Percentiles rank a stretch among this genome's conserved stretches.
Evolutionary conservation across 176 grass and related monocot species (phyloP).

Genomic region (Carex pumila): DNA sequence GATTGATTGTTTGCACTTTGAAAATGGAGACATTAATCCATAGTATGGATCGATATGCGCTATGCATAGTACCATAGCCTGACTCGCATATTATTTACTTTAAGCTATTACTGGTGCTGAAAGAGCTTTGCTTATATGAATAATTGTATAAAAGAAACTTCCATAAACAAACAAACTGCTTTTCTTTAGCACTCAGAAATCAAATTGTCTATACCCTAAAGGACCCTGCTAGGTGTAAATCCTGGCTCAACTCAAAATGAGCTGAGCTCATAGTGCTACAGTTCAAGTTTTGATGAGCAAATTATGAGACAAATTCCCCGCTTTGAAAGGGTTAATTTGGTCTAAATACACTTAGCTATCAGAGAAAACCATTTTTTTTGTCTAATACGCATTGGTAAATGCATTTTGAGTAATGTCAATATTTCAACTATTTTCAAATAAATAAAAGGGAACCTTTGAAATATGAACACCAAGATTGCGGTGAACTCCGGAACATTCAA

Average conservation of each 20-base stretch:
- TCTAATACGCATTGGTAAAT: neutral
- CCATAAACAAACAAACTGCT: neutral
- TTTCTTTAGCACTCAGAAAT: neutral
- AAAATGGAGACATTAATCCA: no score
- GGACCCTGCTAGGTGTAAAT: neutral
- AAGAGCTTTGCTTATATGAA: neutral
- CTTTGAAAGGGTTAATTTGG: neutral
- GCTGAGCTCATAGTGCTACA: neutral
- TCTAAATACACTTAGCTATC: neutral
- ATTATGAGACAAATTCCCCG: neutral
- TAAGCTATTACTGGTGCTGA: neutral
- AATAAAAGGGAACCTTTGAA: constrained; percentile 58
- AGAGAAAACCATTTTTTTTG: neutral
- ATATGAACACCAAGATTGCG: constrained; percentile 97
- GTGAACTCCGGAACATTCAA: constrained; percentile 93
- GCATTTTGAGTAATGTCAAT: neutral
- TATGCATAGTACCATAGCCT: no score
- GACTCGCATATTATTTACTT: neutral
- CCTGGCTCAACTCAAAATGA: neutral
- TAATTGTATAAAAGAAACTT: neutral
- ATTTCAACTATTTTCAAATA: neutral
- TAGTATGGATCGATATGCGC: no score
- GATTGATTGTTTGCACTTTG: no score
- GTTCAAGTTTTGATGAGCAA: neutral
- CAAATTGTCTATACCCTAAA: neutral